phyloP scores from a whole-genome alignment of 257 asterid genomes.

The Salvia hispanica region DNA sequence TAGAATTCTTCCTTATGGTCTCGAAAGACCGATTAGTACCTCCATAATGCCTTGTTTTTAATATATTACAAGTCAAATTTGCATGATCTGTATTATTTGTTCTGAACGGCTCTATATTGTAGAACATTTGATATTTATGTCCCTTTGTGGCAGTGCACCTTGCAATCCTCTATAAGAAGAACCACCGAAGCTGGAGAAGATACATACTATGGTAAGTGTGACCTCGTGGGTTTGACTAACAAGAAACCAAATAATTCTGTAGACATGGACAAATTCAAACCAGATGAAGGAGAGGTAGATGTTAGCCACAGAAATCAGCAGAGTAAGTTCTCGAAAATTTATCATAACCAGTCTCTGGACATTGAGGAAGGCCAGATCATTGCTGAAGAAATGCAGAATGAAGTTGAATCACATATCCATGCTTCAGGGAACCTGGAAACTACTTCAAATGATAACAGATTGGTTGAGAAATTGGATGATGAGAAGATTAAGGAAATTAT shows the following conservation, averaged over 20 bases:
- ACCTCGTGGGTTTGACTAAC: conserved; percentile 38
- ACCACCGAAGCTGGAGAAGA: conserved; percentile 45
- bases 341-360: conserved; percentile 41
- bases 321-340: conserved; percentile 27
- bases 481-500: conserved; percentile 52
- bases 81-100: conserved; percentile 2
- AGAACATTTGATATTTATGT: conserved; percentile 47
- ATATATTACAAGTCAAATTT: neutral
- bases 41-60: neutral
- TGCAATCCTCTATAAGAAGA: conserved; percentile 57
- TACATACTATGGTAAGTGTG: conserved; percentile 30
- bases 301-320: conserved; percentile 30
- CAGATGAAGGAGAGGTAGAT: conserved; percentile 15
- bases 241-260: conserved; percentile 29
- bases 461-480: conserved; percentile 41
- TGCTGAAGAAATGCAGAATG: conserved; percentile 38
- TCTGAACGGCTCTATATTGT: conserved; percentile 30
- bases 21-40: neutral
- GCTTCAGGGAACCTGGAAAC: conserved; percentile 22
- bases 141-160: conserved; percentile 43
- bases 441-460: conserved; percentile 25
- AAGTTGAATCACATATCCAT: conserved; percentile 14
- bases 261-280: conserved; percentile 19
- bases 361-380: conserved; percentile 69
- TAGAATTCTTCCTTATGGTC: neutral